Percentiles rank a stretch among this genome's conserved stretches.
These are phyloP conservation scores for Calamus simplicifolius DNA, from an alignment of 176 grass and related monocot species.

Conservation along the genomic window DNA sequence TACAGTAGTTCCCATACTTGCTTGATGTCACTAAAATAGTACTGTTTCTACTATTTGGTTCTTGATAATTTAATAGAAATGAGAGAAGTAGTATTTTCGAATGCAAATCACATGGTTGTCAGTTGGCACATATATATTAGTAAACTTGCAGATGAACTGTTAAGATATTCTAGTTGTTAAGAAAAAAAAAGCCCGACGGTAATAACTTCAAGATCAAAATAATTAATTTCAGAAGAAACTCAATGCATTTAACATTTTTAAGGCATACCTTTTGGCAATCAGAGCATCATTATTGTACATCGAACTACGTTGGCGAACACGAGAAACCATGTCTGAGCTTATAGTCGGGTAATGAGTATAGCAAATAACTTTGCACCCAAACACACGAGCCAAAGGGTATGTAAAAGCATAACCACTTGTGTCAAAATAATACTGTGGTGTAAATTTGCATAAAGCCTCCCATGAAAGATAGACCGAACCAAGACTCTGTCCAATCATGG, in stretches of 20 bases:
- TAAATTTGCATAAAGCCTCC: slow-evolving; percentile 76
- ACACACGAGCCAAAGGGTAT: slow-evolving; percentile 72
- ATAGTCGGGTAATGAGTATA: slow-evolving; percentile 98
- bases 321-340: slow-evolving; percentile 89
- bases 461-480: slow-evolving; percentile 85
- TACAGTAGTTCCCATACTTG: too few species aligned
- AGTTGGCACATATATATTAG: too few species aligned
- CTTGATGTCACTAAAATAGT: too few species aligned
- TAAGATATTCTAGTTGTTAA: too few species aligned
- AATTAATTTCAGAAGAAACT: too few species aligned
- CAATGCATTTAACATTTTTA: not conserved
- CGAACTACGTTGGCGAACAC: slow-evolving; percentile 52
- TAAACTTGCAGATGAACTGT: too few species aligned
- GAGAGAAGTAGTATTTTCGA: too few species aligned
- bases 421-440: slow-evolving; percentile 73
- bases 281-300: slow-evolving; percentile 88
- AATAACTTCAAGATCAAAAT: too few species aligned
- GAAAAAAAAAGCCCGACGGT: too few species aligned
- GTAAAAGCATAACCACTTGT: slow-evolving; percentile 97
- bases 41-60: too few species aligned
- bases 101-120: too few species aligned
- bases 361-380: slow-evolving; percentile 77
- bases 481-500: slow-evolving; percentile 96
- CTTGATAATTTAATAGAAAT: too few species aligned
- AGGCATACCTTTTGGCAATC: slow-evolving; percentile 62